Conservation (phyloP, 306 rosid genomes). For the Clitoria ternatea region DNA sequence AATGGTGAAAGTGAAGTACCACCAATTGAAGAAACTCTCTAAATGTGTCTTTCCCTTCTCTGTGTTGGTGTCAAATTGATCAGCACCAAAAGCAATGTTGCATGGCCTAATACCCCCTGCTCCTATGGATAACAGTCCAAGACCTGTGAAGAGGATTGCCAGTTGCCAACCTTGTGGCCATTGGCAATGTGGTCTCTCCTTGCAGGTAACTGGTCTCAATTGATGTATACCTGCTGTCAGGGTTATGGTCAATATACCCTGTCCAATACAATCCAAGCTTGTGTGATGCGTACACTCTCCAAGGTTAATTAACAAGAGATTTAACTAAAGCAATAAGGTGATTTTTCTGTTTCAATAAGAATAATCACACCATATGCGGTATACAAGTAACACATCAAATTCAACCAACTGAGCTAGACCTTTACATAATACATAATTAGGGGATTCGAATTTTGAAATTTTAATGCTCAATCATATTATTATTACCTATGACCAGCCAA, state of each 20-base stretch:
- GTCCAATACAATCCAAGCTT: slow-evolving; percentile 16
- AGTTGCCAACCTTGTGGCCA: slow-evolving; percentile 62
- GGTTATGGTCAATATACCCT: slow-evolving; percentile 69
- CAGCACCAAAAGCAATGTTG: slow-evolving; percentile 84
- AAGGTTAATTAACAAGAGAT: neutral
- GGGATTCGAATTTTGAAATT: neutral
- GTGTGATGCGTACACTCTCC: neutral
- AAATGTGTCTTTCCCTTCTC: slow-evolving; percentile 58
- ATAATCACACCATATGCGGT: too few species aligned
- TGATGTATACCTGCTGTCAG: slow-evolving; percentile 58
- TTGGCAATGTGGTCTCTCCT: slow-evolving; percentile 32
- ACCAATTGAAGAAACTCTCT: slow-evolving; percentile 81
- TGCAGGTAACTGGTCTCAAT: slow-evolving; percentile 56
- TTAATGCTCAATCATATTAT: neutral
- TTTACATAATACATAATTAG: too few species aligned
- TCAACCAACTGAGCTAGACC: too few species aligned
- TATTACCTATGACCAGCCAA: neutral
- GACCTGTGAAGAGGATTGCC: slow-evolving; percentile 45
- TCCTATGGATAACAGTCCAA: slow-evolving; percentile 60
- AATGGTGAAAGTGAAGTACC: slow-evolving; percentile 79
- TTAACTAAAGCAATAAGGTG: neutral
- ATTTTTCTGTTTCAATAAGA: too few species aligned
- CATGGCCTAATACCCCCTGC: slow-evolving; percentile 90
- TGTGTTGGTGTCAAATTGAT: slow-evolving; percentile 69
- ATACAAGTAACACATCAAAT: too few species aligned